Conservation (phyloP, 225 moss, liverwort and hornwort species). For the Pseudisothecium myosuroides region DNA sequence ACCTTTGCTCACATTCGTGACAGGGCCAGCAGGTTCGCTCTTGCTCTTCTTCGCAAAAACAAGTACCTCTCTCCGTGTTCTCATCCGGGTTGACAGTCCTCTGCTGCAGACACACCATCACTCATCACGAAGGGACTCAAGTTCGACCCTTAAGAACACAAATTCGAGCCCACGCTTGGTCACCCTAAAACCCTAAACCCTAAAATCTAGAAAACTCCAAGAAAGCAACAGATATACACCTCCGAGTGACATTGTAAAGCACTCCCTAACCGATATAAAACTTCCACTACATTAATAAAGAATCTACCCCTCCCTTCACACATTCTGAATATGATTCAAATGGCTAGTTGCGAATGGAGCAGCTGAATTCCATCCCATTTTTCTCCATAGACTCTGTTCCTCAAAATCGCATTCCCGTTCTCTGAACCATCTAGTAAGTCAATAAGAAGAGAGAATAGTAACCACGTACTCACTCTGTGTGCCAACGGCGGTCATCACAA, state of each 20-base stretch:
- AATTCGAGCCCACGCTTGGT: background rate
- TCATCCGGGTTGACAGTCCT: background rate
- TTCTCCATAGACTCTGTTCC: background rate
- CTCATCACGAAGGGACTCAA: background rate
- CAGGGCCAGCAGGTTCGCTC: background rate
- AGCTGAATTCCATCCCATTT: background rate
- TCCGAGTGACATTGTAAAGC: background rate
- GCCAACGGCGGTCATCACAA: conserved; percentile 58
- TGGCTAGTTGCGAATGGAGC: background rate
- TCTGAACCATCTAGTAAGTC: background rate
- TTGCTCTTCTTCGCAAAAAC: conserved; percentile 1
- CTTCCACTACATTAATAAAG: background rate
- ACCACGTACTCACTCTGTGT: conserved; percentile 79
- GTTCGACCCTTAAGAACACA: background rate
- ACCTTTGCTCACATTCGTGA: conserved; percentile 9
- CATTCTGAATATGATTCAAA: background rate
- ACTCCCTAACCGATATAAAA: background rate
- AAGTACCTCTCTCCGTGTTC: background rate
- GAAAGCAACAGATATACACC: background rate
- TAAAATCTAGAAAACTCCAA: background rate
- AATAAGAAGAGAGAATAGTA: background rate
- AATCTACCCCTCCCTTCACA: background rate
- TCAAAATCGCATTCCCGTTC: background rate
- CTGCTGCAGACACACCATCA: background rate
- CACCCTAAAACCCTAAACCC: background rate